Conservation (phyloP, 2,329 filamentous ascomycete species). For the Coniochaeta sp. region DNA sequence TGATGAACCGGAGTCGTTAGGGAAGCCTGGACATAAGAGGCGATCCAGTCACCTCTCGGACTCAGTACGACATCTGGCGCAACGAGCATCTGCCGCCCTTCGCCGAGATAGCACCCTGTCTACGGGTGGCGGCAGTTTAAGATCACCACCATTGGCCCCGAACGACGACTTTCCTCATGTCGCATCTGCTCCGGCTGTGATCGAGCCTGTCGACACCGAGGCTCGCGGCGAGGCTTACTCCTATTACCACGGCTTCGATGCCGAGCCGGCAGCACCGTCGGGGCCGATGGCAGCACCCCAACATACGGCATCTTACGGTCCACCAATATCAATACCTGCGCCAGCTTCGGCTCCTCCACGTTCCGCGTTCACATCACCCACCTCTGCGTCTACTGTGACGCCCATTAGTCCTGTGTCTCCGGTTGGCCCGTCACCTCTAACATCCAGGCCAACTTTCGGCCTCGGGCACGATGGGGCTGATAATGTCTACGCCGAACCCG, state of each 20-base stretch:
- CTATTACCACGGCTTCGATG: constrained; percentile 14
- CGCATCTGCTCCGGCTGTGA: constrained; percentile 7
- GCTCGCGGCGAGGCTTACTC: constrained; percentile 16
- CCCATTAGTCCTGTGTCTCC: constrained; percentile 1
- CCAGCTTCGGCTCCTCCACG: neutral
- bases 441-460: neutral
- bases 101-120: constrained; percentile 17
- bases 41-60: constrained; percentile 10
- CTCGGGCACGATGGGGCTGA: neutral
- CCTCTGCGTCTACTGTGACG: neutral
- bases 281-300: neutral
- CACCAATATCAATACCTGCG: constrained; percentile 5
- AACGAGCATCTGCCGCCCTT: neutral
- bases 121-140: constrained; percentile 12
- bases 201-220: constrained; percentile 13
- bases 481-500: neutral
- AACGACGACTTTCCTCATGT: constrained; percentile 7
- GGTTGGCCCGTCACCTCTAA: neutral
- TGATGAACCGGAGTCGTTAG: constrained; percentile 17
- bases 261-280: too few species aligned
- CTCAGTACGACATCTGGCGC: constrained; percentile 10
- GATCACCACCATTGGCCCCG: constrained; percentile 14
- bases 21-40: neutral
- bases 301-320: constrained; percentile 8
- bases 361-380: neutral